phyloP scores from a whole-genome alignment of 31 red algal genomes.

The Porphyra umbilicalis region DNA sequence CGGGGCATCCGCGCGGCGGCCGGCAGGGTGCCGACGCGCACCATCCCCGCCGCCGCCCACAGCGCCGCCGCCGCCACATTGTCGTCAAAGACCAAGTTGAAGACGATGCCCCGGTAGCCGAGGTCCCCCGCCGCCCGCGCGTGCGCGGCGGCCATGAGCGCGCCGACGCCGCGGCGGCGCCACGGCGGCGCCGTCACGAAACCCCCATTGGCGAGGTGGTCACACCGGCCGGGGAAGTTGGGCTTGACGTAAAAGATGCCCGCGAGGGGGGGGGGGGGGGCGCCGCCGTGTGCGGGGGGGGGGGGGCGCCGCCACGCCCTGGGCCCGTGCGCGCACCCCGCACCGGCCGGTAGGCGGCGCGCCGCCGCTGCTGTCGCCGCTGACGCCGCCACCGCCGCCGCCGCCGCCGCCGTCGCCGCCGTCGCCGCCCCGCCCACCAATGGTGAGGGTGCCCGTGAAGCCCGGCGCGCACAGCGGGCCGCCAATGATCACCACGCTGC shows the following conservation, averaged over 20 bases:
- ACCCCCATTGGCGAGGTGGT: not conserved
- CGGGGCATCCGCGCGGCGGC: not conserved
- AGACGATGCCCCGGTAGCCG: not conserved
- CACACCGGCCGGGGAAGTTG: constrained; percentile 1
- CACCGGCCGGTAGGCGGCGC: not conserved
- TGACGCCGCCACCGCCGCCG: too few species aligned
- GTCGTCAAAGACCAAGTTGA: constrained; percentile 1
- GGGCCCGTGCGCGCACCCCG: too few species aligned
- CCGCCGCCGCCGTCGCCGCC: not conserved
- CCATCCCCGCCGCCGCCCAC: not conserved
- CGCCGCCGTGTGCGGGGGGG: not conserved
- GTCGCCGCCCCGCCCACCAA: not conserved
- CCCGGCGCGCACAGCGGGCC: not conserved
- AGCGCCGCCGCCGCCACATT: not conserved
- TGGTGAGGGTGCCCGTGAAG: too few species aligned
- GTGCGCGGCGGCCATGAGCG: not conserved
- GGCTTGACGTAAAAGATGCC: constrained; percentile 3
- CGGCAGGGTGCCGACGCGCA: not conserved
- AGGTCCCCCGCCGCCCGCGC: not conserved
- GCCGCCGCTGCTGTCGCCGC: too few species aligned
- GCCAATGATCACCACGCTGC: too few species aligned
- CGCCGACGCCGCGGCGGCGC: not conserved
- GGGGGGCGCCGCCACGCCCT: not conserved
- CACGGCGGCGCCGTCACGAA: not conserved
- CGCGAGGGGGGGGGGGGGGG: not conserved